Percentiles rank a stretch among this genome's conserved stretches.
These are phyloP conservation scores for Albifimbria verrucaria DNA, from an alignment of 2,329 filamentous ascomycete genomes.

Conservation along the genomic window DNA sequence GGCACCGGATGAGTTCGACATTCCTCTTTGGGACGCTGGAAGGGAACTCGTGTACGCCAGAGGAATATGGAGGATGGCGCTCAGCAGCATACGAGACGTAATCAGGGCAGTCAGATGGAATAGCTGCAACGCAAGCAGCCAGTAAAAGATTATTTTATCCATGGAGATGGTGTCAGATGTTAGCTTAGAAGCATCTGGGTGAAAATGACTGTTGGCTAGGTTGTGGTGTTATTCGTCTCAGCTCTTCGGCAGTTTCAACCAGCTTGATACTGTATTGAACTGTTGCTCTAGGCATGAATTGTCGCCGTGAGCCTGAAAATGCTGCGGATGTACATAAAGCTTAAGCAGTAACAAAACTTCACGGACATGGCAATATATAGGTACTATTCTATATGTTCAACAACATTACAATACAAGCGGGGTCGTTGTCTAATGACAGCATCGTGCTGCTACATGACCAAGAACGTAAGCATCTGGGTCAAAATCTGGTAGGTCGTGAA, in stretches of 20 bases:
- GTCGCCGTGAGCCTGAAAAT: too few species aligned
- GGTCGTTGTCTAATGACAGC: background rate
- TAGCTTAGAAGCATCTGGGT: too few species aligned
- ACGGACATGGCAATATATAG: too few species aligned
- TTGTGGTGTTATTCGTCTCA: too few species aligned
- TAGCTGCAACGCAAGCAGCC: conserved; percentile 11
- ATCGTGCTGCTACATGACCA: background rate
- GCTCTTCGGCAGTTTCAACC: too few species aligned
- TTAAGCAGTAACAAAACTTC: background rate
- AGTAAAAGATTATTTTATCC: conserved; percentile 2
- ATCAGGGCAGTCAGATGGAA: conserved; percentile 27
- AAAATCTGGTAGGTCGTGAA: background rate
- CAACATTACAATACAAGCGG: background rate
- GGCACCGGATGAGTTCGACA: conserved; percentile 81
- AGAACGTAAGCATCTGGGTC: too few species aligned
- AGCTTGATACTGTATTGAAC: too few species aligned
- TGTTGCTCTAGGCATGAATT: too few species aligned
- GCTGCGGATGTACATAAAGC: too few species aligned
- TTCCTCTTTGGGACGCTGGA: conserved; percentile 69
- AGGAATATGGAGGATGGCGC: conserved; percentile 66
- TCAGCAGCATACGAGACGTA: conserved; percentile 31
- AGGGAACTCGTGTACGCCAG: conserved; percentile 74
- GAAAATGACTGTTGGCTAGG: too few species aligned
- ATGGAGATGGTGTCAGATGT: too few species aligned
- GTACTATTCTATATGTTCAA: too few species aligned